Evolutionary conservation across 2,329 filamentous ascomycete genomes (phyloP).

Genomic region (Ophiognomonia clavigignenti-juglandacearum): DNA sequence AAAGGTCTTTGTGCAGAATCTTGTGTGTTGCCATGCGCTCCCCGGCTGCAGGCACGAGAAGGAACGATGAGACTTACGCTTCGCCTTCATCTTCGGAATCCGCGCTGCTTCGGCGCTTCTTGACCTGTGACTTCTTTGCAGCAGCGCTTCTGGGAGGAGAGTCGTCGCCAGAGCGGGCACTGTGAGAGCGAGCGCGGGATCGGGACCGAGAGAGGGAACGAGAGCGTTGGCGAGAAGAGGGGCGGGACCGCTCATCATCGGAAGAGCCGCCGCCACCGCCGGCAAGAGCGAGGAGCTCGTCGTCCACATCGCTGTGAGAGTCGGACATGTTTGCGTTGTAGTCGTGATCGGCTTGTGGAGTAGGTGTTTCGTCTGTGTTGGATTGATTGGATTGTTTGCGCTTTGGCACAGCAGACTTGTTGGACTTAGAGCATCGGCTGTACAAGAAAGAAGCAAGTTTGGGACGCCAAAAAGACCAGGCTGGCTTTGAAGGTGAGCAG

Average conservation of each 20-base stretch:
- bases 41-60: slow-evolving; percentile 7
- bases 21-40: neutral
- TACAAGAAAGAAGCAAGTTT: too few species aligned
- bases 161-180: slow-evolving; percentile 9
- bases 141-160: slow-evolving; percentile 25
- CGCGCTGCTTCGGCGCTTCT: slow-evolving; percentile 50
- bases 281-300: slow-evolving; percentile 88
- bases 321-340: slow-evolving; percentile 64
- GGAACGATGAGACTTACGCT: slow-evolving; percentile 56
- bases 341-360: neutral
- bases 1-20: neutral
- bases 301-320: slow-evolving; percentile 55
- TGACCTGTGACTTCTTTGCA: slow-evolving; percentile 31
- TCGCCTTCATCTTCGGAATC: slow-evolving; percentile 75
- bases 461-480: too few species aligned
- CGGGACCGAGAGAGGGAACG: slow-evolving; percentile 31
- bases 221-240: slow-evolving; percentile 50
- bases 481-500: too few species aligned
- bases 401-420: too few species aligned
- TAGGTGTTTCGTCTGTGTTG: neutral
- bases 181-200: slow-evolving; percentile 30
- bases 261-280: slow-evolving; percentile 63
- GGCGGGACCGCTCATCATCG: slow-evolving; percentile 52
- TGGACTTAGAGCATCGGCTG: too few species aligned
- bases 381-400: neutral